Percentiles rank a stretch among this genome's conserved stretches.
These are phyloP conservation scores for Arabis alpina DNA, from an alignment of 345 rosid genomes.

Conservation along the genomic window DNA sequence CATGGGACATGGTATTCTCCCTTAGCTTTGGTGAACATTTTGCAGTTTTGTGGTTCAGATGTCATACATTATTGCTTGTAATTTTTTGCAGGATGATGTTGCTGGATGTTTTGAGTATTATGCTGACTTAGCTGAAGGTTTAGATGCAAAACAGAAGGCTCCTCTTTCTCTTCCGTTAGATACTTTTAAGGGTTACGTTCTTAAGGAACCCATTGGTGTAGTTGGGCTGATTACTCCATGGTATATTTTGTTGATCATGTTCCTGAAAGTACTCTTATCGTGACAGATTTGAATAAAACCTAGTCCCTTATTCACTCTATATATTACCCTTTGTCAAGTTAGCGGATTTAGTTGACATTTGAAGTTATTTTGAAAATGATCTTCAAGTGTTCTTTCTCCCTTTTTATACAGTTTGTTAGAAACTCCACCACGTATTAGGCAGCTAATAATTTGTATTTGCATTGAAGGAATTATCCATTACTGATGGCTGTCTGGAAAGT, in stretches of 20 bases:
- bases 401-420: constrained; percentile 4
- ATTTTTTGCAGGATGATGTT: constrained; percentile 85
- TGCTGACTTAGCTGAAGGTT: constrained; percentile 94
- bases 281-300: constrained; percentile 9
- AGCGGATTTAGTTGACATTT: not conserved
- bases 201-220: constrained; percentile 93
- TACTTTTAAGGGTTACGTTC: constrained; percentile 72
- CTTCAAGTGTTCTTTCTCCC: constrained; percentile 3
- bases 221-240: constrained; percentile 97
- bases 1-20: constrained; percentile 82
- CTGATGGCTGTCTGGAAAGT: constrained; percentile 97
- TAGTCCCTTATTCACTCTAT: constrained; percentile 1
- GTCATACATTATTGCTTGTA: constrained; percentile 32
- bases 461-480: constrained; percentile 90
- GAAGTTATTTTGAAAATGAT: constrained; percentile 15
- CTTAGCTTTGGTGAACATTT: constrained; percentile 6
- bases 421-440: not conserved
- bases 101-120: constrained; percentile 95
- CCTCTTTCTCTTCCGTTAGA: constrained; percentile 87
- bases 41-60: constrained; percentile 8
- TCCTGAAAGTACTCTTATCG: constrained; percentile 5
- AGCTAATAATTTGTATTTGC: constrained; percentile 29
- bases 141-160: constrained; percentile 88
- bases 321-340: constrained; percentile 8
- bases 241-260: constrained; percentile 46